phyloP scores from a whole-genome alignment of 148 eudicot genomes.

The Heliamphora exappendiculata region DNA sequence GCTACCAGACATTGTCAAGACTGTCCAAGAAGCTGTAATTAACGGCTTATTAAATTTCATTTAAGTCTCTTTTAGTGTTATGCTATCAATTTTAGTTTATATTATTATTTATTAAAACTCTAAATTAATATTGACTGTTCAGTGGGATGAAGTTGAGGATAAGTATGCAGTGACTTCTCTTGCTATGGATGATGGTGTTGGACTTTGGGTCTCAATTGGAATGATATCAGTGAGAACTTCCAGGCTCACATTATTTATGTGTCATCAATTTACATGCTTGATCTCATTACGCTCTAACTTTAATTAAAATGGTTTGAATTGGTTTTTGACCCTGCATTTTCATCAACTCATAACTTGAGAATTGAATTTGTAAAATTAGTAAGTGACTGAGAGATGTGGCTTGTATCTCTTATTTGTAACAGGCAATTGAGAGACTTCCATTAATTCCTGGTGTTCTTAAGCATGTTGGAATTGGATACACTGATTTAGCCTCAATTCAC shows the following conservation, averaged over 20 bases:
- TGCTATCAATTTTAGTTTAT: slow-evolving; percentile 3
- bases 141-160: slow-evolving; percentile 99
- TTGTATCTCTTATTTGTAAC: background rate
- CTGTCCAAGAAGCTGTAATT: slow-evolving; percentile 62
- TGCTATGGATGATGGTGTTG: slow-evolving; percentile 59
- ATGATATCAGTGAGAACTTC: slow-evolving; percentile 51
- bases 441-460: slow-evolving; percentile 77
- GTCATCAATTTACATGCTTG: background rate
- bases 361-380: background rate
- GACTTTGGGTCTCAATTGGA: slow-evolving; percentile 56
- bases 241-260: no score
- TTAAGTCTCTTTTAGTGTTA: background rate
- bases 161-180: slow-evolving; percentile 86
- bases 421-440: slow-evolving; percentile 97
- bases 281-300: no score
- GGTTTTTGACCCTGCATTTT: background rate
- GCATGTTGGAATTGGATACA: slow-evolving; percentile 94
- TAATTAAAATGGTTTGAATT: no score
- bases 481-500: no score
- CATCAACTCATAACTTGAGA: background rate
- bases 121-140: background rate
- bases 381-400: no score
- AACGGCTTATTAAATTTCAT: background rate
- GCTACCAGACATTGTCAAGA: slow-evolving; percentile 55
- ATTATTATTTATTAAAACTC: background rate